Percentiles rank a stretch among this genome's conserved stretches.
These are phyloP conservation scores for Massarina eburnea DNA, from an alignment of 2,329 filamentous ascomycete genomes.

Conservation along the genomic window DNA sequence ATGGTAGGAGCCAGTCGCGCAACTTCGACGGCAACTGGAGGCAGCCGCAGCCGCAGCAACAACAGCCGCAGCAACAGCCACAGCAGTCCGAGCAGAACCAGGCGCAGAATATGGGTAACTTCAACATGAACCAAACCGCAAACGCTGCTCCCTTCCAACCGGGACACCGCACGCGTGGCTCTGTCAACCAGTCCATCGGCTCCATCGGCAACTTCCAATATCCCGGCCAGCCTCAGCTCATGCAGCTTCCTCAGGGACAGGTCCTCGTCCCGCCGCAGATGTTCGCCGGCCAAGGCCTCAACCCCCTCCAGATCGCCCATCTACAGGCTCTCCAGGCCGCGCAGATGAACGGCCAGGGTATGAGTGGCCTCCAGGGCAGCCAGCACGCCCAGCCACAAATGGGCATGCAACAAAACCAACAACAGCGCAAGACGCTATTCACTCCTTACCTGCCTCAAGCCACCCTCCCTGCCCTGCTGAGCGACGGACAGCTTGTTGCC, in stretches of 20 bases:
- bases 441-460: conserved; percentile 97
- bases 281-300: conserved; percentile 82
- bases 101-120: conserved; percentile 59
- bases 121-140: conserved; percentile 70
- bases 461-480: conserved; percentile 84
- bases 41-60: conserved; percentile 64
- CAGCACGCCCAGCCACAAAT: conserved; percentile 71
- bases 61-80: conserved; percentile 48
- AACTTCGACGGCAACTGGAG: conserved; percentile 99
- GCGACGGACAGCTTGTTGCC: conserved; percentile 90
- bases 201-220: conserved; percentile 88
- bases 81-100: conserved; percentile 52
- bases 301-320: conserved; percentile 84
- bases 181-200: conserved; percentile 81
- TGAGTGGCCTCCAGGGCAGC: conserved; percentile 64
- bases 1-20: conserved; percentile 79
- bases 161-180: conserved; percentile 82
- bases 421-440: conserved; percentile 97
- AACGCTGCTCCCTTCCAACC: conserved; percentile 81
- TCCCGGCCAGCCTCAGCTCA: conserved; percentile 79
- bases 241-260: conserved; percentile 81
- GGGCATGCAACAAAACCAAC: conserved; percentile 71
- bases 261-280: conserved; percentile 82
- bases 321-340: conserved; percentile 90
- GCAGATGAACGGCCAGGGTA: conserved; percentile 75